Conservation (phyloP, 2,329 filamentous ascomycete species). For the Cadophora sp. region DNA sequence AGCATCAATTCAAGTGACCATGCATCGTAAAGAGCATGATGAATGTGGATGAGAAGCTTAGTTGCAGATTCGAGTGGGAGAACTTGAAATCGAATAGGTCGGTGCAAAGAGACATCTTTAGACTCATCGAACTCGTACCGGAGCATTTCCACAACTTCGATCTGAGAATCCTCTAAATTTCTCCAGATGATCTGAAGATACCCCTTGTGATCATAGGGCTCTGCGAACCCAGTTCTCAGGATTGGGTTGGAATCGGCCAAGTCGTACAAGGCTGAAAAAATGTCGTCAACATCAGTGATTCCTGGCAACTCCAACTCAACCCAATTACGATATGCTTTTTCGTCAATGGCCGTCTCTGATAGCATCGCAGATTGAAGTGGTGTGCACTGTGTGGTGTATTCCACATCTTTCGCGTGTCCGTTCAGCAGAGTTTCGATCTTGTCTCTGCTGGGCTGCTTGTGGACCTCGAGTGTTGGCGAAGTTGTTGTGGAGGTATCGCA, state of each 20-base stretch:
- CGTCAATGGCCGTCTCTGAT: conserved; percentile 68
- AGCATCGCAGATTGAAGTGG: conserved; percentile 83
- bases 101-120: conserved; percentile 47
- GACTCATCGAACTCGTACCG: conserved; percentile 50
- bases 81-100: conserved; percentile 70
- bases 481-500: conserved; percentile 40
- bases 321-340: conserved; percentile 78
- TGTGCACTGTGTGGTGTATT: conserved; percentile 65
- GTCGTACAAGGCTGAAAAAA: conserved; percentile 57
- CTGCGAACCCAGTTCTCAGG: conserved; percentile 75
- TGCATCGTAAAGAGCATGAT: conserved; percentile 91
- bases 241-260: conserved; percentile 67
- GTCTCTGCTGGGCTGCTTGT: neutral
- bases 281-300: conserved; percentile 45
- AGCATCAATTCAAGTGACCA: conserved; percentile 85
- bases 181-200: conserved; percentile 73
- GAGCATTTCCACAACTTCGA: conserved; percentile 49
- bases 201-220: conserved; percentile 51
- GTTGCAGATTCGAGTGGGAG: conserved; percentile 34
- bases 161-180: conserved; percentile 48
- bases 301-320: conserved; percentile 62
- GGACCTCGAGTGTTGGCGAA: neutral
- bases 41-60: conserved; percentile 58
- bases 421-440: conserved; percentile 25
- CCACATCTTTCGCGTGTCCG: conserved; percentile 50